These are phyloP conservation scores for Solanum chmielewskii DNA, from an alignment of 257 asterid species.

Conservation along the genomic window DNA sequence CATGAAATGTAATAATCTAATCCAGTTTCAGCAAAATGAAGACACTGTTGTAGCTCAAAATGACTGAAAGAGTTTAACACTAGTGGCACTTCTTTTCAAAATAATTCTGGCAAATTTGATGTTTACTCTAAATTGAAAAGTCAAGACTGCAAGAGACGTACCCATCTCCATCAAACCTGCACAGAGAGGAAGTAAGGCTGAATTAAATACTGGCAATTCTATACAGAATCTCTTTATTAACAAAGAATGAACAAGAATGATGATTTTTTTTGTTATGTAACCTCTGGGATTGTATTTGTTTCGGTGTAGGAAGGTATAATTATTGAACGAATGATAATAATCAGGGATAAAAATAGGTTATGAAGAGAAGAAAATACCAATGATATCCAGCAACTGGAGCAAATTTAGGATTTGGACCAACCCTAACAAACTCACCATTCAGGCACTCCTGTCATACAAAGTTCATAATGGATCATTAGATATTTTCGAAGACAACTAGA, in stretches of 20 bases:
- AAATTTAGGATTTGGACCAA: slow-evolving; percentile 92
- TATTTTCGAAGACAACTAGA: neutral
- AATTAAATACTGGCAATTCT: neutral
- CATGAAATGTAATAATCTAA: neutral
- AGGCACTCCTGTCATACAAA: slow-evolving; percentile 67
- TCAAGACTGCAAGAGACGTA: slow-evolving; percentile 24
- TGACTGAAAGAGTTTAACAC: neutral
- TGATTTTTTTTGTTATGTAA: neutral
- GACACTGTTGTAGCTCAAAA: neutral
- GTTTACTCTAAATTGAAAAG: neutral
- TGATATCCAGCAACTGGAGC: slow-evolving; percentile 95
- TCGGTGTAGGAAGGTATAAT: neutral
- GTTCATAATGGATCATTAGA: neutral
- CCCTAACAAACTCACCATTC: slow-evolving; percentile 92
- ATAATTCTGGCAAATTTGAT: neutral
- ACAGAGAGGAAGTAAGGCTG: slow-evolving; percentile 9
- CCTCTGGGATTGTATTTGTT: neutral
- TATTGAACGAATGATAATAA: neutral
- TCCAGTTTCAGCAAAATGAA: neutral
- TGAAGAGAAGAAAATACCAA: slow-evolving; percentile 35
- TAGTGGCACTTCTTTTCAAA: neutral
- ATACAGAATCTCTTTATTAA: neutral
- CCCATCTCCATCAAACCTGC: slow-evolving; percentile 99
- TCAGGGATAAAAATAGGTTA: neutral
- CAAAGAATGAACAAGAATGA: neutral